Conservation (phyloP, 176 grass and related monocot species). For the Avena sativa region DNA sequence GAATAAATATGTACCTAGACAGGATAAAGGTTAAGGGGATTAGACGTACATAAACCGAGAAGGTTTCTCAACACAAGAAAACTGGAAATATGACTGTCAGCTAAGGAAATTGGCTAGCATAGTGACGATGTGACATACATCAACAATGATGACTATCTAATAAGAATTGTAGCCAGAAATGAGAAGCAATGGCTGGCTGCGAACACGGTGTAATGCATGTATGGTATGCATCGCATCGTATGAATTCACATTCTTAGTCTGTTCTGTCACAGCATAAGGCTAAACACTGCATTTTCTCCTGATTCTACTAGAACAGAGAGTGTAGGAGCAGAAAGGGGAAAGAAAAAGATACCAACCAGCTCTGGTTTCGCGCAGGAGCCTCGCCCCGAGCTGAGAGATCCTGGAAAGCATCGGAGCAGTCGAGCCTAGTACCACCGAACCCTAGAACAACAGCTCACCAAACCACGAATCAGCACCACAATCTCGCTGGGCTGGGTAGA, state of each 20-base stretch:
- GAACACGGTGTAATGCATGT: too few relatives aligned
- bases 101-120: neutral
- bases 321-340: neutral
- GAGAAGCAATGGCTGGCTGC: neutral
- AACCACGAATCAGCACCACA: conserved; percentile 26
- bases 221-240: neutral
- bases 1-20: neutral
- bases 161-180: neutral
- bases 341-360: conserved; percentile 38
- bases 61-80: neutral
- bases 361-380: conserved; percentile 41
- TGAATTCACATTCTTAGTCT: neutral
- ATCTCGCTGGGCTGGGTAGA: neutral
- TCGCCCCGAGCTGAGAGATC: conserved; percentile 52
- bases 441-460: conserved; percentile 40
- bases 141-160: neutral
- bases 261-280: neutral
- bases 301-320: neutral
- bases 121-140: neutral
- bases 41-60: neutral
- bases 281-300: neutral
- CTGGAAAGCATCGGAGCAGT: conserved; percentile 49
- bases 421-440: conserved; percentile 28
- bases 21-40: neutral
- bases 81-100: neutral